Conservation (phyloP, 2,329 filamentous ascomycete genomes). For the Talaromyces pinophilus region DNA sequence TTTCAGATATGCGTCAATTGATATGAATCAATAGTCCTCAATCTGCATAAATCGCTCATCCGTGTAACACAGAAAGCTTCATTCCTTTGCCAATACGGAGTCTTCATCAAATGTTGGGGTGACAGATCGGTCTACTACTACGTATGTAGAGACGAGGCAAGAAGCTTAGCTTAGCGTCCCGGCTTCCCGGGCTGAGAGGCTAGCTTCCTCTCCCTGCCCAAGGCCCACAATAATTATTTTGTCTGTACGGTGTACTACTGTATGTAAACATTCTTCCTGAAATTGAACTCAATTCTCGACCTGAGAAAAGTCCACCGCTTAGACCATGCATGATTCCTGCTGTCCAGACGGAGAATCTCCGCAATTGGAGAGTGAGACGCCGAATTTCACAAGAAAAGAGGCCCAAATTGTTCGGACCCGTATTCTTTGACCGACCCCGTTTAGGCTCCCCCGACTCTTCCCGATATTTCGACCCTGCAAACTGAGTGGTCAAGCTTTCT, state of each 20-base stretch:
- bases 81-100: neutral
- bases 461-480: conserved; percentile 34
- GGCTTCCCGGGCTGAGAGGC: conserved; percentile 18
- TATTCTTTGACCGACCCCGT: conserved; percentile 7
- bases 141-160: neutral
- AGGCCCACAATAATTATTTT: conserved; percentile 1
- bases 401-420: conserved; percentile 6
- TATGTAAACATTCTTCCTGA: neutral
- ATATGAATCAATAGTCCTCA: conserved; percentile 2
- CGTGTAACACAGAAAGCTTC: conserved; percentile 5
- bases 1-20: neutral
- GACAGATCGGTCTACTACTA: neutral
- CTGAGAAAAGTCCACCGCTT: neutral
- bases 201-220: neutral
- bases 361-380: conserved; percentile 1
- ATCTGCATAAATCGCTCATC: conserved; percentile 2
- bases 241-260: no score
- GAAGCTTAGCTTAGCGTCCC: conserved; percentile 21
- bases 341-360: neutral
- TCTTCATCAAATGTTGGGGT: neutral
- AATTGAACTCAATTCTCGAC: neutral
- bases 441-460: conserved; percentile 32
- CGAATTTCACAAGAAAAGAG: neutral
- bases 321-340: neutral
- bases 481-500: conserved; percentile 30